These are phyloP conservation scores for Triadica sebifera DNA, from an alignment of 345 rosid species.

Conservation along the genomic window DNA sequence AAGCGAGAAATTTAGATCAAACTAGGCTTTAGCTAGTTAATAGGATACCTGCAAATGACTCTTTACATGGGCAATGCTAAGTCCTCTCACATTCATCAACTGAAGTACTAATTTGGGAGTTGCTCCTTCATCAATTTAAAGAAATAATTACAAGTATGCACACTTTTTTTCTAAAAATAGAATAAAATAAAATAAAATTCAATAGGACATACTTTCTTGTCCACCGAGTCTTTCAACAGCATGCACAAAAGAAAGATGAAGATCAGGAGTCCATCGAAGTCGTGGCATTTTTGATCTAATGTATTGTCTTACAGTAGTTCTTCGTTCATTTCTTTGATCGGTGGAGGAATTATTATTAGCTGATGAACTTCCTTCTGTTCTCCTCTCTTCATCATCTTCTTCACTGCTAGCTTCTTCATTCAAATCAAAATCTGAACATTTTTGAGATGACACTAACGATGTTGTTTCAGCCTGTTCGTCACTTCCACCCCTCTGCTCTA, in stretches of 20 bases:
- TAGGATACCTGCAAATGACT: slow-evolving; percentile 77
- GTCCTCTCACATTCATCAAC: slow-evolving; percentile 78
- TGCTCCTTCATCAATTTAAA: slow-evolving; percentile 47
- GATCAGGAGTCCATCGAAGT: slow-evolving; percentile 90
- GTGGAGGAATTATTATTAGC: slow-evolving; percentile 15
- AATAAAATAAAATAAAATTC: neutral
- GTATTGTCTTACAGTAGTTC: slow-evolving; percentile 56
- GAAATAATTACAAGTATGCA: too few relatives aligned
- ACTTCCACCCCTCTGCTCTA: slow-evolving; percentile 16
- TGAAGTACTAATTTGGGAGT: slow-evolving; percentile 89
- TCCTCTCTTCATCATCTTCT: neutral
- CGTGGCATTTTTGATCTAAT: slow-evolving; percentile 73
- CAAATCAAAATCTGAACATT: slow-evolving; percentile 40
- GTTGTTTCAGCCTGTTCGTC: slow-evolving; percentile 30
- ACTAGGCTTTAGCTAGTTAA: neutral
- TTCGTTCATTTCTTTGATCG: slow-evolving; percentile 21
- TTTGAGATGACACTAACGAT: slow-evolving; percentile 27
- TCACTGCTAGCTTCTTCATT: slow-evolving; percentile 42
- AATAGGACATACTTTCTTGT: slow-evolving; percentile 63
- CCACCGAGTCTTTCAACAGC: slow-evolving; percentile 87
- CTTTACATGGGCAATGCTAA: slow-evolving; percentile 89
- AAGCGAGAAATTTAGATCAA: neutral
- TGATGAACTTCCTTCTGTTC: slow-evolving; percentile 30
- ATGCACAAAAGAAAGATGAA: slow-evolving; percentile 69
- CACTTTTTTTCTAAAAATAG: neutral